Evolutionary conservation across 2,329 filamentous ascomycete genomes (phyloP).

Genomic region (Pseudophaeomoniella oleicola): DNA sequence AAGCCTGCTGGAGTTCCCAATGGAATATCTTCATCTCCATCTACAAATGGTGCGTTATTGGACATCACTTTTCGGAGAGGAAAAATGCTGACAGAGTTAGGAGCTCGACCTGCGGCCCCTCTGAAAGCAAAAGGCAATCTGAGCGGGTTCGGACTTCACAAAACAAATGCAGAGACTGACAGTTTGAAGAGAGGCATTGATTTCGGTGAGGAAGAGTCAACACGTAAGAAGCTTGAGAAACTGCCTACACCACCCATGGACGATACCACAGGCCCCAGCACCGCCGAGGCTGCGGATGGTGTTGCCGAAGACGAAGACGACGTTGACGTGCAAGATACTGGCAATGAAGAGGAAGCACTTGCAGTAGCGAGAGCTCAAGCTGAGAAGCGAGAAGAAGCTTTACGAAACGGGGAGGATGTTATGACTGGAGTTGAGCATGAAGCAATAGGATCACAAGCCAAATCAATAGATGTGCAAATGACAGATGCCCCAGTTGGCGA

Average conservation of each 20-base stretch:
- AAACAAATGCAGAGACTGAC: constrained; percentile 48
- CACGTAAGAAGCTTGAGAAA: constrained; percentile 78
- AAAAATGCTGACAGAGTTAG: constrained; percentile 3
- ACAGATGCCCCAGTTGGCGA: constrained; percentile 21
- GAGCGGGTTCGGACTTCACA: constrained; percentile 71
- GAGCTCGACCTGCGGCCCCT: constrained; percentile 38
- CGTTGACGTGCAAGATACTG: constrained; percentile 60
- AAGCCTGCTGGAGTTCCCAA: constrained; percentile 26
- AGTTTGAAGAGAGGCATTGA: constrained; percentile 66
- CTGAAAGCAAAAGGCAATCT: constrained; percentile 57
- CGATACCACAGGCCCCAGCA: constrained; percentile 42
- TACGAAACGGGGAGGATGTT: constrained; percentile 27
- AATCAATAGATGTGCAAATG: constrained; percentile 15
- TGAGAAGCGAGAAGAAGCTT: constrained; percentile 62
- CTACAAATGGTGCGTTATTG: constrained; percentile 17
- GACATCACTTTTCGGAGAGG: constrained; percentile 1
- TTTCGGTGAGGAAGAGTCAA: constrained; percentile 77
- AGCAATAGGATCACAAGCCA: neutral
- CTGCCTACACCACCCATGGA: constrained; percentile 60
- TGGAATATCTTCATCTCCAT: constrained; percentile 24
- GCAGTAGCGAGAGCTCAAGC: constrained; percentile 74
- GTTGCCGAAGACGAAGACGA: constrained; percentile 50
- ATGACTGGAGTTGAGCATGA: constrained; percentile 35
- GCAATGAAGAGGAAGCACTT: constrained; percentile 74
- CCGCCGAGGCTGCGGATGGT: constrained; percentile 36